These are phyloP conservation scores for Cryptosporidium ubiquitum DNA, from an alignment of 169 alveolate species.

Conservation along the genomic window DNA sequence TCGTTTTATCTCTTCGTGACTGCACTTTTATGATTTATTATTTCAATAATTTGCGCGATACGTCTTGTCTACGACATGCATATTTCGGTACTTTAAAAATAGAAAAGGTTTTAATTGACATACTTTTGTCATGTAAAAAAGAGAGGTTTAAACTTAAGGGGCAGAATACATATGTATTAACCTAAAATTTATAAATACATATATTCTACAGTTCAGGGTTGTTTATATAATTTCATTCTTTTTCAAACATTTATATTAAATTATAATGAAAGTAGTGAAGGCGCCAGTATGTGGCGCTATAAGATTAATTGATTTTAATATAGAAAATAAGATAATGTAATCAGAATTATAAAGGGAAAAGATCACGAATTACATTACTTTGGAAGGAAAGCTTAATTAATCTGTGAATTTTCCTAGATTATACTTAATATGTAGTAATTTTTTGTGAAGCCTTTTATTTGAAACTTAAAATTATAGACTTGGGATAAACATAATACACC, in stretches of 20 bases:
- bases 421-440: not conserved
- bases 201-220: too few relatives aligned
- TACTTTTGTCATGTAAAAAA: not conserved
- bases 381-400: not conserved
- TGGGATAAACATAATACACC: not conserved
- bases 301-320: too few relatives aligned
- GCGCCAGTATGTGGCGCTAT: too few relatives aligned
- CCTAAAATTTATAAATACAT: too few relatives aligned
- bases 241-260: too few relatives aligned
- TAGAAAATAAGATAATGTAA: too few relatives aligned
- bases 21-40: not conserved
- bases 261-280: too few relatives aligned
- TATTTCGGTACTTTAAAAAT: conserved; percentile 2
- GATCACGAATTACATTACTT: too few relatives aligned
- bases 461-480: not conserved
- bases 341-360: too few relatives aligned
- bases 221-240: too few relatives aligned
- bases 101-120: not conserved
- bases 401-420: not conserved
- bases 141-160: too few relatives aligned
- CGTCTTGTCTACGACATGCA: not conserved
- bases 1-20: not conserved
- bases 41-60: conserved; percentile 4
- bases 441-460: not conserved
- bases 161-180: too few relatives aligned